These are phyloP conservation scores for Diaporthe sp. DNA, from an alignment of 2,329 filamentous ascomycete species.

Conservation along the genomic window DNA sequence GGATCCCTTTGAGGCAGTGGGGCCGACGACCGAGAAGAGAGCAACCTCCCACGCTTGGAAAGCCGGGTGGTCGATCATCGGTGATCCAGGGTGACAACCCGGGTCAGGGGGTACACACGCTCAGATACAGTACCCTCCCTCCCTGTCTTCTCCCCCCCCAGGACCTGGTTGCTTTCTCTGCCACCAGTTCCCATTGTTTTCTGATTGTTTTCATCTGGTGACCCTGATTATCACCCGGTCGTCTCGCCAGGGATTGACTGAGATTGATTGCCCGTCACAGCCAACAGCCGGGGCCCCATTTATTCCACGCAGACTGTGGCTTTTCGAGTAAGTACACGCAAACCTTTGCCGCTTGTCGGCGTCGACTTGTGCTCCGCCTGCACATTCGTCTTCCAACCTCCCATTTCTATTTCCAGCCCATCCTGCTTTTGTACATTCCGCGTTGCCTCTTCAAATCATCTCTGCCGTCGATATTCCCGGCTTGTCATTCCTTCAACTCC, in stretches of 20 bases:
- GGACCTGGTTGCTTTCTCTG: background rate
- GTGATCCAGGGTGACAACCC: conserved; percentile 25
- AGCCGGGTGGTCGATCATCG: conserved; percentile 28
- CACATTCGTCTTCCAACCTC: conserved; percentile 1
- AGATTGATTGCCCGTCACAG: conserved; percentile 38
- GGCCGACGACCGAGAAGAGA: conserved; percentile 32
- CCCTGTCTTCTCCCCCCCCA: background rate
- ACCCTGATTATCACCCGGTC: conserved; percentile 20
- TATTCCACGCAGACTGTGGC: conserved; percentile 38
- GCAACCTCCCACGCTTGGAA: background rate
- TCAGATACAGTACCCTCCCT: conserved; percentile 8
- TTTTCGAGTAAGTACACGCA: conserved; percentile 38
- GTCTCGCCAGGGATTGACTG: conserved; percentile 35
- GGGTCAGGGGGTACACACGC: conserved; percentile 22
- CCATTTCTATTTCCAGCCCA: conserved; percentile 23
- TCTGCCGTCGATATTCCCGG: conserved; percentile 33
- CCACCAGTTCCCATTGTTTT: conserved; percentile 24
- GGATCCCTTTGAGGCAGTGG: conserved; percentile 31
- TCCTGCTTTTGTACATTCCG: conserved; percentile 22
- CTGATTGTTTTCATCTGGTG: conserved; percentile 27
- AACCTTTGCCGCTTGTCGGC: conserved; percentile 18
- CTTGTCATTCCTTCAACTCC: conserved; percentile 25
- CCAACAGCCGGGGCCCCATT: conserved; percentile 16
- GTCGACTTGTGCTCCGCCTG: conserved; percentile 10
- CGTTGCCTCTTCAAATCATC: conserved; percentile 5